Base-by-base conservation (phyloP, 805 yeast species). In the Saturnispora ahearnii region DNA sequence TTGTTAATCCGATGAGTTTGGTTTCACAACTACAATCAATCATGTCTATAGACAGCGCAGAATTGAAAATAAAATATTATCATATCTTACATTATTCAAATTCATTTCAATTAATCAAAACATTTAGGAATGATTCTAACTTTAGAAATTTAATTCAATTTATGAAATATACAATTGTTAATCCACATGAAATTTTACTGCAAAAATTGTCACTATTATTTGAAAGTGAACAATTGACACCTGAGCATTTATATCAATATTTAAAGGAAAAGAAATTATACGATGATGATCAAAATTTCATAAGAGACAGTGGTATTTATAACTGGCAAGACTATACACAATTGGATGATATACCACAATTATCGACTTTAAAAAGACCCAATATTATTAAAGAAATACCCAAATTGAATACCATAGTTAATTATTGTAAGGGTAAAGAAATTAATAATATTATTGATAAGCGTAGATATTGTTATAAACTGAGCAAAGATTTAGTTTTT, bases 171-270 rank as follows among this genome's bases (percentile, higher is more conserved):
- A 55, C 62, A 11, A 60, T 67, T 7, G 53, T 58, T 21, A 59
- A 67, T 50, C 71, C 72, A 12, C 67, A 68, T 57, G 53, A 57
- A 2, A 41, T 40, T 7, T 34, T 68, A 7, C 32, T 54, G 3
- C 18, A 40, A 0, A 55, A 57, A 44, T 34, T 65, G 12, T 6
- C n/a, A 12, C n/a, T 41, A 22, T 34, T 66, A 8, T 47, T 49
- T 2, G 31, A 29, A 10, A 12, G 30, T 10, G 21, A 28, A 1
- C 10, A 21, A 18, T 4, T 47, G 5, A 48, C 41, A 21, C 52
- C 62, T 6, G 47, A 40, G 28, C 42, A 41, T 15, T 55, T 62
- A 21, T 58, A 46, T 42, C 45, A 49, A 4, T 55, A 38, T 33
- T 50, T 62, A 33, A 46, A 48, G 1, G 48, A 43, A 7, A 44